phyloP scores from a whole-genome alignment of 495 filamentous ascomycete species.

The Penicillium macrosclerotiorum region DNA sequence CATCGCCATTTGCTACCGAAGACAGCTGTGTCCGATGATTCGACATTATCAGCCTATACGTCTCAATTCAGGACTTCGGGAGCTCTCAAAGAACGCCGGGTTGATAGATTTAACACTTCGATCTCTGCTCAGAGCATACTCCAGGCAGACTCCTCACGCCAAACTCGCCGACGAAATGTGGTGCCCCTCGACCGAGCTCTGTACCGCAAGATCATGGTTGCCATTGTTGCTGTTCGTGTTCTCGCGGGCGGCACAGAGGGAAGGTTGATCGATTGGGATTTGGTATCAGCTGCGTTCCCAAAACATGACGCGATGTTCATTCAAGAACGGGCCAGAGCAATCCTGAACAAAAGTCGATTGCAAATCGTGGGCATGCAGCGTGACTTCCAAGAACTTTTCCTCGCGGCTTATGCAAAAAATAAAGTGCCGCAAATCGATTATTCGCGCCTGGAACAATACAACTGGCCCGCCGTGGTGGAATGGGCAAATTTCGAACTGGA shows the following conservation, averaged over 20 bases:
- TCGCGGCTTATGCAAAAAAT: conserved; percentile 69
- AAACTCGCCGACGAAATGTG: conserved; percentile 26
- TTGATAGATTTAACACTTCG: conserved; percentile 29
- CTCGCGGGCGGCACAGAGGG: conserved; percentile 70
- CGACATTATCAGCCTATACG: no score
- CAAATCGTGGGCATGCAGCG: conserved; percentile 66
- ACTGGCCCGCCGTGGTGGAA: conserved; percentile 71
- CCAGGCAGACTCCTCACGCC: not conserved
- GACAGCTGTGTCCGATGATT: no score
- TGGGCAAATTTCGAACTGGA: conserved; percentile 63
- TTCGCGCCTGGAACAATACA: conserved; percentile 65
- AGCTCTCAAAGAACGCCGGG: no score
- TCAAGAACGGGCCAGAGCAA: conserved; percentile 56
- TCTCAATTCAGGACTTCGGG: no score
- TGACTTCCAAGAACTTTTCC: conserved; percentile 75
- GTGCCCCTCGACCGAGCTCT: conserved; percentile 18
- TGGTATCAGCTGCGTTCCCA: conserved; percentile 66
- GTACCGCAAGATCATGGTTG: conserved; percentile 52
- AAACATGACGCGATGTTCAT: conserved; percentile 56
- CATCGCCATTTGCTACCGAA: no score
- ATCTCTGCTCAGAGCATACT: conserved; percentile 11
- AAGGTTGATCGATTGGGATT: conserved; percentile 67
- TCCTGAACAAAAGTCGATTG: conserved; percentile 56
- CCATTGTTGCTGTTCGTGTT: conserved; percentile 71
- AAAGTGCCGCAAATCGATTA: conserved; percentile 71